Conservation (phyloP, 2,329 filamentous ascomycete species). For the Colletotrichum spinosum region DNA sequence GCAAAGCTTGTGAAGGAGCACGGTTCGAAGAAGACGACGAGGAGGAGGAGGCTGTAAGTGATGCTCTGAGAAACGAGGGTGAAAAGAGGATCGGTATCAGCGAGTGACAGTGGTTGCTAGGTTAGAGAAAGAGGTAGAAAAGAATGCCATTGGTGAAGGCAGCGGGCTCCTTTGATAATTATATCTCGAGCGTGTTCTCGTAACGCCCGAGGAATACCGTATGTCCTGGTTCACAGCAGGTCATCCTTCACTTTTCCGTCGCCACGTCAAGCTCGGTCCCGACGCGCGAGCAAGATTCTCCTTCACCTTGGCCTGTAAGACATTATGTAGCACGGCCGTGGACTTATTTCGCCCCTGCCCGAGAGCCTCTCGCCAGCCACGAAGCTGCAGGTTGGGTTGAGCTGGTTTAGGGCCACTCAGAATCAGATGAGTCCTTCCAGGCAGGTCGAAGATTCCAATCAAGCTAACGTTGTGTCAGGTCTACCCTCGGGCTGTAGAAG, state of each 20-base stretch:
- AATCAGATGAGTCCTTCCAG: too few relatives aligned
- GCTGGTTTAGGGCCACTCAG: too few relatives aligned
- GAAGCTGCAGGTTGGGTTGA: not conserved
- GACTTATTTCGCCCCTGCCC: not conserved
- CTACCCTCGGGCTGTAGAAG: too few relatives aligned
- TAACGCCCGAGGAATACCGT: not conserved
- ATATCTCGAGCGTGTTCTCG: not conserved
- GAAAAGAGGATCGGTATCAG: not conserved
- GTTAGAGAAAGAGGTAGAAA: not conserved
- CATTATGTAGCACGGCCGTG: slow-evolving; percentile 23
- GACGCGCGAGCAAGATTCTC: not conserved
- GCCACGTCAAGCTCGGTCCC: slow-evolving; percentile 21
- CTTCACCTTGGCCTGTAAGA: slow-evolving; percentile 22
- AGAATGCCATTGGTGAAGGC: not conserved
- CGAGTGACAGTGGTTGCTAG: slow-evolving; percentile 8
- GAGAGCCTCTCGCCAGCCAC: not conserved
- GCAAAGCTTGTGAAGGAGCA: not conserved
- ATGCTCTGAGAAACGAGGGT: slow-evolving; percentile 1
- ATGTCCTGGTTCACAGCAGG: not conserved
- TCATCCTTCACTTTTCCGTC: not conserved
- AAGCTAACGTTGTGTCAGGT: slow-evolving; percentile 15
- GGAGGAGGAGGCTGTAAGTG: too few relatives aligned
- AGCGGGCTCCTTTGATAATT: not conserved
- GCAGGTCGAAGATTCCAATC: not conserved
- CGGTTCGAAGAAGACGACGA: not conserved